A percentile compares a stretch with the other conserved stretches of the same genome.
phyloP scores from a whole-genome alignment of 2,329 filamentous ascomycete genomes.

The Phaeosphaeria sp. region DNA sequence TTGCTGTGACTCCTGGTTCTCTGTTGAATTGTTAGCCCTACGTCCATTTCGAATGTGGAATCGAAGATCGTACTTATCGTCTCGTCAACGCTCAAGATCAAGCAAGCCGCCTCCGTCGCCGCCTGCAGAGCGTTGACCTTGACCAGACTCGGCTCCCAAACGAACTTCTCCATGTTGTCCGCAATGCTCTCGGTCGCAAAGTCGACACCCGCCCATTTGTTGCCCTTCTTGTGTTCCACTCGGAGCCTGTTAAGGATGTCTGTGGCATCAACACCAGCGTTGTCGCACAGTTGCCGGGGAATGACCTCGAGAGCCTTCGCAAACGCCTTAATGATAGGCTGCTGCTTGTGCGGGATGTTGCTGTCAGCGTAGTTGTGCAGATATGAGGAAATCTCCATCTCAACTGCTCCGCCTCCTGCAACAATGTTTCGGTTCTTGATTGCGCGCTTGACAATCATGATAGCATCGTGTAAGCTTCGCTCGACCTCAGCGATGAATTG shows the following conservation, averaged over 20 bases:
- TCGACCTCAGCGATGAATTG: slow-evolving; percentile 99
- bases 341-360: slow-evolving; percentile 93
- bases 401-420: slow-evolving; percentile 88
- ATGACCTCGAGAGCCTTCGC: slow-evolving; percentile 97
- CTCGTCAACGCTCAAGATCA: slow-evolving; percentile 97
- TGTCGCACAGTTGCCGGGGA: slow-evolving; percentile 95
- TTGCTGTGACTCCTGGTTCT: slow-evolving; percentile 89
- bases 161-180: slow-evolving; percentile 94
- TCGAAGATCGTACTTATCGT: slow-evolving; percentile 73
- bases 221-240: slow-evolving; percentile 93
- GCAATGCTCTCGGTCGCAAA: slow-evolving; percentile 90
- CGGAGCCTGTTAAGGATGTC: slow-evolving; percentile 96
- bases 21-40: slow-evolving; percentile 46
- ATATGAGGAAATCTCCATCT: slow-evolving; percentile 97
- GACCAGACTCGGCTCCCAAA: slow-evolving; percentile 95
- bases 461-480: slow-evolving; percentile 95
- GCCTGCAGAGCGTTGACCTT: slow-evolving; percentile 98
- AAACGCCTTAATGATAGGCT: slow-evolving; percentile 96
- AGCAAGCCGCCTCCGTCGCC: slow-evolving; percentile 90
- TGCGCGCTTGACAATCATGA: slow-evolving; percentile 99
- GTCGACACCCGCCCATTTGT: slow-evolving; percentile 94
- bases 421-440: slow-evolving; percentile 95
- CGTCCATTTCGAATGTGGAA: not conserved
- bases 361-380: slow-evolving; percentile 91
- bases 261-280: slow-evolving; percentile 96